These are phyloP conservation scores for Nevesoporus exiguus DNA, from an alignment of 768 basidiomycete species.

Conservation along the genomic window DNA sequence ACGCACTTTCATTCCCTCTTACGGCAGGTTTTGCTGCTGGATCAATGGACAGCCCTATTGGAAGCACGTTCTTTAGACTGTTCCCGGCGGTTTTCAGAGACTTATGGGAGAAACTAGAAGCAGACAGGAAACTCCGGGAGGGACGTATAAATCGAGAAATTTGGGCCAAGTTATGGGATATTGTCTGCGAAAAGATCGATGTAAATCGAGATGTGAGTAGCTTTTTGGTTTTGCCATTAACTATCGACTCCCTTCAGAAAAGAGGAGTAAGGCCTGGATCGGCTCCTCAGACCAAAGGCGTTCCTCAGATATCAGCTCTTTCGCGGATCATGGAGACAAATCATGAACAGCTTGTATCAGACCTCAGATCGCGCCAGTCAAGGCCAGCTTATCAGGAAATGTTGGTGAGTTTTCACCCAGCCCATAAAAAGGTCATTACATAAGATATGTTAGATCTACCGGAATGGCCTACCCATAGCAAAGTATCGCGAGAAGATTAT, in stretches of 20 bases:
- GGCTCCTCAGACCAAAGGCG: conserved; percentile 14
- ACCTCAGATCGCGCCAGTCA: conserved; percentile 58
- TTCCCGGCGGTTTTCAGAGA: conserved; percentile 84
- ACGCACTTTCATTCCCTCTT: conserved; percentile 64
- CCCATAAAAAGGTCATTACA: not conserved
- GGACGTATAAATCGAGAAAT: conserved; percentile 61
- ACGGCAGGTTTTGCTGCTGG: conserved; percentile 62
- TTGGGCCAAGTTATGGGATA: conserved; percentile 66
- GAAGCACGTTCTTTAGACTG: conserved; percentile 65
- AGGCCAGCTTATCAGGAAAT: conserved; percentile 79
- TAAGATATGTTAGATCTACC: conserved; percentile 49
- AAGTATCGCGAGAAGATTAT: conserved; percentile 73
- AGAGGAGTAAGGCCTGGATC: conserved; percentile 20
- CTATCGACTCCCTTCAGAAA: conserved; percentile 14
- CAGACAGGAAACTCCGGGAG: conserved; percentile 52
- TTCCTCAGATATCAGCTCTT: conserved; percentile 2
- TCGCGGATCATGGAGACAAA: conserved; percentile 16
- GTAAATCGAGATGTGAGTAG: conserved; percentile 39
- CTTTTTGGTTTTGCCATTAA: not conserved
- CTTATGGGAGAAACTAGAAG: conserved; percentile 89
- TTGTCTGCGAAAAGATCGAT: conserved; percentile 62
- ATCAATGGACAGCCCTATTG: conserved; percentile 42
- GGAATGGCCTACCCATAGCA: conserved; percentile 83
- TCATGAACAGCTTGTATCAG: conserved; percentile 52
- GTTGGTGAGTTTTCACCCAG: conserved; percentile 55